A percentile compares a stretch with the other conserved stretches of the same genome.
These are phyloP conservation scores for Eucalyptus cladocalyx DNA, from an alignment of 345 rosid species.

Conservation along the genomic window DNA sequence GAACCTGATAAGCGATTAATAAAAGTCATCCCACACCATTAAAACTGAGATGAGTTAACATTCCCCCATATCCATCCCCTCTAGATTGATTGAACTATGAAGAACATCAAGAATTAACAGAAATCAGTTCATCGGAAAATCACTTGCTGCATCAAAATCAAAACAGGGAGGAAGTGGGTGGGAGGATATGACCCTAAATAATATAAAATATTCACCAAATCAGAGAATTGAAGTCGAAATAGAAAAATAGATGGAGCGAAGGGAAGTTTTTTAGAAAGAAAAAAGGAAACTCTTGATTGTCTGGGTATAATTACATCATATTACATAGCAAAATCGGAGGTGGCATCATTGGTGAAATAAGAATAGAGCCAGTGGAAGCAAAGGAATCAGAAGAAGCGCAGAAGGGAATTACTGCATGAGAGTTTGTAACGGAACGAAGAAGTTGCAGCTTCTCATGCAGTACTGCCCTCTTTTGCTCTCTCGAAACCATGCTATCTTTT, in stretches of 20 bases:
- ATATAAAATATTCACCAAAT: not conserved
- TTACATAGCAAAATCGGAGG: not conserved
- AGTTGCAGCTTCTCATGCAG: conserved; percentile 42
- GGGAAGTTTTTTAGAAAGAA: not conserved
- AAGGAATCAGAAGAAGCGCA: not conserved
- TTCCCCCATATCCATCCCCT: not conserved
- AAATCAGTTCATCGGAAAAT: not conserved
- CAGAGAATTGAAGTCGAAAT: not conserved
- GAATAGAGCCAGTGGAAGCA: not conserved
- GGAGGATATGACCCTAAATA: not conserved
- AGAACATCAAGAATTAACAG: not conserved
- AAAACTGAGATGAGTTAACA: not conserved
- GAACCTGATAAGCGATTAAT: not conserved
- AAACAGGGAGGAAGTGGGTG: not conserved
- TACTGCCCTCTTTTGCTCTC: conserved; percentile 43
- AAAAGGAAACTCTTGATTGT: not conserved
- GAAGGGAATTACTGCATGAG: conserved; percentile 21
- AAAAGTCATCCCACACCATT: not conserved
- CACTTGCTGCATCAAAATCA: not conserved
- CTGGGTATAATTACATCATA: not conserved
- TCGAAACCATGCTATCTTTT: conserved; percentile 21
- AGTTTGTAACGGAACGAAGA: conserved; percentile 39
- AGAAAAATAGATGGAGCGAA: not conserved
- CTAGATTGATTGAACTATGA: not conserved
- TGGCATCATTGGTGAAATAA: not conserved